Base-by-base conservation (phyloP, 2,329 filamentous ascomycete genomes). In the Coleophoma cylindrospora region DNA sequence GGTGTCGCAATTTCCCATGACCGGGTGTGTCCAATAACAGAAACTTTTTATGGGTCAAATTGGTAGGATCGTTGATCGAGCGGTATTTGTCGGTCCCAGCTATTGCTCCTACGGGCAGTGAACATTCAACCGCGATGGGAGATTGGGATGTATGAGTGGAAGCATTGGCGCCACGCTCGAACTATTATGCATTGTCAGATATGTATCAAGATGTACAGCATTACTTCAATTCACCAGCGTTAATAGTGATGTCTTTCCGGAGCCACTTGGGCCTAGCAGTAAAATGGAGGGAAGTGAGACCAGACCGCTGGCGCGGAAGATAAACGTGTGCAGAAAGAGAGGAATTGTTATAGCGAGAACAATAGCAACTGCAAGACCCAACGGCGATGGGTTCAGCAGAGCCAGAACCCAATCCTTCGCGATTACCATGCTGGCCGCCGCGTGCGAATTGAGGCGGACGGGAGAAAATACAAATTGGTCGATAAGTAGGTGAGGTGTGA, bases 161-260 rank as follows among this genome's bases (percentile, higher is more conserved):
- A 32, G 61, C 55, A 21, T 57, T 57, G 56, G 68, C 63, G 61
- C 79, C 79, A 59, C 79, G 77, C 69, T 85, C 79, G 60, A 83
- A 74, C 60, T 64, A 43, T 33, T 14, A 27, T 27, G 27, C 9
- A 27, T 10, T 10, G 27, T 27, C 9, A 27, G 27, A 27, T 27
- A 27, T 27, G 27, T 27, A 27, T 8, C 27, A 27, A 10, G 27
- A 27, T 27, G 27, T 10, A 27, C 27, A 27, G 27, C 27, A 10
- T 27, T 27, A 5, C 27, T 27, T 27, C 27, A 27, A 27, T 71
- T 54, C 74, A 87, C 84, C 59, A 94, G 77, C 19, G 89, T 91
- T n/a, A 91, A 72, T 34, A 97, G 81, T 9, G 88, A 80, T 0
- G 94, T 97, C 74, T 97, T 99, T 62, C 94, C 94, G 45, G 83